Evolutionary conservation across 2,329 filamentous ascomycete genomes (phyloP).

Genomic region (Penicillium sp.): DNA sequence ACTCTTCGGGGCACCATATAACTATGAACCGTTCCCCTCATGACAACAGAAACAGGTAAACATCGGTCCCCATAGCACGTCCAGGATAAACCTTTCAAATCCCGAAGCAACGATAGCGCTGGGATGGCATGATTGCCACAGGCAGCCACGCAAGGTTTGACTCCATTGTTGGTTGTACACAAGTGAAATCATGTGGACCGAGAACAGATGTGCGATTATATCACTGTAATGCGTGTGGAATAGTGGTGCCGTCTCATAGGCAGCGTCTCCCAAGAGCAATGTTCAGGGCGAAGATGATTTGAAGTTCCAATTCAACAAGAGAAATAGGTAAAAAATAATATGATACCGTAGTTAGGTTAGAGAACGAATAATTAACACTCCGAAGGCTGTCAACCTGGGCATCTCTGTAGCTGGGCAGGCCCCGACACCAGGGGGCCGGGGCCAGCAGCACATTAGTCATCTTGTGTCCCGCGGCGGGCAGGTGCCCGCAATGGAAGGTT

Average conservation of each 20-base stretch:
- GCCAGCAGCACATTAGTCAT: not conserved
- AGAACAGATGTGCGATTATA: not conserved
- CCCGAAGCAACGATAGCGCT: not conserved
- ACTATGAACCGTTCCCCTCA: not conserved
- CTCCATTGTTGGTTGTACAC: not conserved
- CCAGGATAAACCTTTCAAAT: not conserved
- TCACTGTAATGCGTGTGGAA: not conserved
- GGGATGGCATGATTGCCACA: not conserved
- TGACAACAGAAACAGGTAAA: too few species aligned
- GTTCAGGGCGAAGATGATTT: not conserved
- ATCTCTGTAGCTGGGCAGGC: too few species aligned
- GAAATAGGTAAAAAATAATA: not conserved
- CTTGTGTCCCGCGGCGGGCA: not conserved
- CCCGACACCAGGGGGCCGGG: too few species aligned
- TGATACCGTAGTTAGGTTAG: not conserved
- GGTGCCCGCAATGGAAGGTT: not conserved
- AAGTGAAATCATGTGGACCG: not conserved
- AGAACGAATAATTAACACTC: not conserved
- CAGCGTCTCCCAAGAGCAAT: not conserved
- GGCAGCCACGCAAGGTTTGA: not conserved
- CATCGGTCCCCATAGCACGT: not conserved
- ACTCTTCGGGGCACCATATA: not conserved
- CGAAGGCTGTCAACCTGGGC: not conserved
- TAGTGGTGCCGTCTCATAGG: not conserved
- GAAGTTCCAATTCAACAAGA: too few species aligned